Base-by-base conservation (phyloP, 2,329 filamentous ascomycete species). In the Penicillium italicum region DNA sequence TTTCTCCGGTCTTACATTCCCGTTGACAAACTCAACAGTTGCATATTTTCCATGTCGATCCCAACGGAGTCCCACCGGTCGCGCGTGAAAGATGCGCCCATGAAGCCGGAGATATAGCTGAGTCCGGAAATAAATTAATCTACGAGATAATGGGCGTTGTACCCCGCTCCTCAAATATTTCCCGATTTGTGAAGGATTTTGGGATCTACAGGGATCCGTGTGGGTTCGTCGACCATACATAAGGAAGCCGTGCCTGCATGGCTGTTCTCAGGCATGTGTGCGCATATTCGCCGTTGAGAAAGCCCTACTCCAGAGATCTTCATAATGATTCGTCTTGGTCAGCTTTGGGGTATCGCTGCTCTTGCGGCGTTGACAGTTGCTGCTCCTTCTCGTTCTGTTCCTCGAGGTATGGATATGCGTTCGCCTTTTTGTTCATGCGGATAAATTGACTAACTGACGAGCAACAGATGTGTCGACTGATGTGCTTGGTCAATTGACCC, bases 401-500 rank as follows among this genome's bases (percentile, higher is more conserved):
- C 57, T 57, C 63, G 68, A 58, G 66, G 69, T 70, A 64, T 14
- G 51, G 16, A 30, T 36, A 45, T 55, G 28, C 12, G 4, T 41
- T n/a, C 4, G 10, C 24, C 28, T 18, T 55, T n/a, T 24, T 3
- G 5, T 24, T 24, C 24, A 24, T 24, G 24, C 24, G 24, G 24
- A 24, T 24, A 24, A 24, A 24, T 22, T 6, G 8, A 40, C 47
- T 56, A 3, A 56, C 26, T 24, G 24, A 1, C 28, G 22, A 3
- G 8, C 4, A 38, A 24, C 41, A 76, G 74, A 67, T 43, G 72
- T 81, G 31, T 75, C 76, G 0, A 47, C 70, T n/a, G 66, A 66
- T 20, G 58, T 77, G 10, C 66, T 80, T 36, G 63, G 69, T 16
- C 67, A 77, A 40, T 68, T 82, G 8, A 68, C 71, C 2, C 70